Evolutionary conservation across 2,329 filamentous ascomycete genomes (phyloP), one percentile per base, ranked within the genome.

Genomic region (Aspergillaceae sp.): DNA sequence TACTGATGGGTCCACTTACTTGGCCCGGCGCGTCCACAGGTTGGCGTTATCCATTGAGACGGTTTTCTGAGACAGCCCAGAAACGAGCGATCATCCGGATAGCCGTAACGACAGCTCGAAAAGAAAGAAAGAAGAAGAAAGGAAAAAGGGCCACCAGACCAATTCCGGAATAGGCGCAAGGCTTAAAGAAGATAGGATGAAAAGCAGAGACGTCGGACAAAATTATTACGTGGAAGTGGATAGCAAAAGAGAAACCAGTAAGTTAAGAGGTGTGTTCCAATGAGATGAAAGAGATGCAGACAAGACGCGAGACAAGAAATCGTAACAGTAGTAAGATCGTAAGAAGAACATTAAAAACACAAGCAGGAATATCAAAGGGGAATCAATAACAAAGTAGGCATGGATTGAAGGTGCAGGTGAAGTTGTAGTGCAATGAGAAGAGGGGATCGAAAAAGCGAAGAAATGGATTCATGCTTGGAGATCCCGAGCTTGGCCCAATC

Each of bases 11-110:
- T 19, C n/a, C 30, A 64, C 70, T 58, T 61, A 73, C 71, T 73
- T 73, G 52, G 69, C 67, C 60, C 70, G 68, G 57, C 70, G 66
- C 58, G 67, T 74, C 71, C 71, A 74, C 62, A 71, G 57, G 60
- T 72, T 73, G 63, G 70, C 70, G 66, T 72, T 71, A 67, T 73
- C 70, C 70, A 73, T 73, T 58, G 62, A 60, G 57, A 59, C 58
- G 56, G 57, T 52, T 61, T 19, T 53, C 56, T 56, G 53, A 58
- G 56, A 58, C 57, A 56, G 62, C 62, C 62, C 60, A 58, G 52
- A 58, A 59, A 57, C 50, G 56, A 65, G 60, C 62, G 59, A 56
- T 66, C 64, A 67, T 67, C 57, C 59, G 64, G 54, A 55, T 47
- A 50, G 49, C 50, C 35, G 34, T 11, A 38, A 38, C n/a, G 27